Evolutionary conservation across 805 yeast genomes (phyloP), one percentile per base, ranked within the genome.

Genomic region (Zygotorulaspora danielsina): DNA sequence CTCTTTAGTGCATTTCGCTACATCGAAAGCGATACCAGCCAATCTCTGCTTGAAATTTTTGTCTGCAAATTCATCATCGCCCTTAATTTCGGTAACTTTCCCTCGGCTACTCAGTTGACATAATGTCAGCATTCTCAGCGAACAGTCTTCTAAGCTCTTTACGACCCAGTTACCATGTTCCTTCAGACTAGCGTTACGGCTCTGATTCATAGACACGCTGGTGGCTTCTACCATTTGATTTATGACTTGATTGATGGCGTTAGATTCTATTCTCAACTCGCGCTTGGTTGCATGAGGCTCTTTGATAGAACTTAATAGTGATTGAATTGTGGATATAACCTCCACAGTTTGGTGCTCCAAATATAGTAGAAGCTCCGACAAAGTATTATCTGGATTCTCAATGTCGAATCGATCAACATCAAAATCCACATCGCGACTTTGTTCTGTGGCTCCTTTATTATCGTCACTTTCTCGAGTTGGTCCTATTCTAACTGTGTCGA

Each of bases 1-100:
- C 63, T 90, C 97, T 62, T 89, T 90, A 4, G 97, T 90, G 61
- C 95, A 84, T 64, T 90, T 88, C 17, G 97, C 97, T 65, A 90
- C 85, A 61, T 90, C 97, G 66, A 88, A 90, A 19, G 96, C 90
- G 50, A 89, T 83, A 2, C 97, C 97, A 0, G 97, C 97, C 49
- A 90, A 75, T 55, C 97, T 76, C 64, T 90, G 97, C 64, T 86
- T 86, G 67, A 87, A 82, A 52, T 84, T 84, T 61, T 84, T 83
- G 57, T 87, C 95, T 2, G 96, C 96, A 57, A 74, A 79, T 38
- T 80, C 85, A 24, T 55, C 65, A 48, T 79, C 84, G 28, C 64
- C 63, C 17, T 54, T 54, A 13, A 66, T 64, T 19, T 59, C 59
- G 18, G 49, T 63, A 7, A 47, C 28, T 13, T 38, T 34, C n/a